Conservation (phyloP, 2,329 filamentous ascomycete species). For the Cytospora piceicola region DNA sequence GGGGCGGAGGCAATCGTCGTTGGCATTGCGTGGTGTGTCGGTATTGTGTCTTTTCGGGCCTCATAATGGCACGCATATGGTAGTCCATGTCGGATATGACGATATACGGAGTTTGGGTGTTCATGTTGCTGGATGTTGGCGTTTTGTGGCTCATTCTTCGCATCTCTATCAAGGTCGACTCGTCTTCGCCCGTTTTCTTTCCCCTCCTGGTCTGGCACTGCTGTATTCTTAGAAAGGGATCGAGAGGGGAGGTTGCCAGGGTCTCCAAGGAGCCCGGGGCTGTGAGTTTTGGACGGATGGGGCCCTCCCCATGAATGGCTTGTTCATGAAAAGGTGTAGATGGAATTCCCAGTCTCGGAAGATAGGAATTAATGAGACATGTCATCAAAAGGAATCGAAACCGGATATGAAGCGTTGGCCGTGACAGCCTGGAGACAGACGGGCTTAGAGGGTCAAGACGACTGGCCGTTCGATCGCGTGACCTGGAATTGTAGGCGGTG, state of each 20-base stretch:
- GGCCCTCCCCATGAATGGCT: neutral
- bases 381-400: neutral
- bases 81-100: neutral
- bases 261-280: neutral
- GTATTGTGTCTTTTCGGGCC: conserved; percentile 15
- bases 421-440: neutral
- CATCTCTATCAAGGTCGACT: neutral
- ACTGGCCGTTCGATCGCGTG: neutral
- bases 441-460: neutral
- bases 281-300: neutral
- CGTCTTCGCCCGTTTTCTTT: neutral
- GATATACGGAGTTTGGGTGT: neutral
- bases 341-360: neutral
- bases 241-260: neutral
- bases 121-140: conserved; percentile 9
- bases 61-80: conserved; percentile 7
- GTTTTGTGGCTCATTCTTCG: neutral
- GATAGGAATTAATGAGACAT: conserved; percentile 2
- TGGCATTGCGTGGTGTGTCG: conserved; percentile 4
- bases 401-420: neutral
- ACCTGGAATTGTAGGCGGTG: neutral
- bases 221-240: neutral
- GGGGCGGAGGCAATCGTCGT: conserved; percentile 9
- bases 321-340: neutral
- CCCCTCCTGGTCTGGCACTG: neutral